Base-by-base conservation (phyloP, 2,329 filamentous ascomycete genomes). In the Gliomastix tumulicola region DNA sequence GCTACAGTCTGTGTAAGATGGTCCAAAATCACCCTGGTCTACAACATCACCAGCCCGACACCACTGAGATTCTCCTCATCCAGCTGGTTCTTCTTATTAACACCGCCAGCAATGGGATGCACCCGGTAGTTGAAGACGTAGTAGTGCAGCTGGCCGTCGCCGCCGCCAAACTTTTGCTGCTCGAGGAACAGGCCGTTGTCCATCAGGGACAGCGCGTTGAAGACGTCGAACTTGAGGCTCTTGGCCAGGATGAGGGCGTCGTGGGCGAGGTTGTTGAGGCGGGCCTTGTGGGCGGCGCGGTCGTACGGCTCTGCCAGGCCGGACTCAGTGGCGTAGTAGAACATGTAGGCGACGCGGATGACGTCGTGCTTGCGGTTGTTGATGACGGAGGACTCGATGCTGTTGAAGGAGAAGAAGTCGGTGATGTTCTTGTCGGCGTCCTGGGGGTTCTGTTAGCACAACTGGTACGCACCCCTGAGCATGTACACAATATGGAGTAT, bases 41-140 rank as follows among this genome's bases (percentile, higher is more conserved):
- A 69, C 33, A 69, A 67, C 80, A 94, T 88, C 18, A 95, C 87
- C 53, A 95, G 76, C 27, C 92, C 92, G 41, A 98, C 80, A 2
- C 92, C 90, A 49, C 89, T 92, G 55, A 88, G 77, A 44, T 76
- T 74, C 39, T 81, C 79, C 48, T 82, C 76, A 55, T 95, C 89
- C 27, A 90, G 69, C 49, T 79, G 66, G 56, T 94, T 94, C 53
- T 74, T 78, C 51, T 74, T 73, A 57, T 96, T 81, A 30, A 97
- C 80, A 17, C 92, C 92, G 34, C 92, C 89, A 1, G 78, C 68
- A 51, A 98, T 84, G n/a, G 82, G 79, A 41, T 85, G 81, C 11
- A 88, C 86, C 39, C 88, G 80, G 69, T 96, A 98, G 65, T 98
- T 98, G 74, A 94, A 98, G 21, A 98, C 70, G 61, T 98, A 98